Percentiles rank a stretch among this genome's conserved stretches.
phyloP scores from a whole-genome alignment of 768 basidiomycete genomes.

The Boletus rubroflammeus region DNA sequence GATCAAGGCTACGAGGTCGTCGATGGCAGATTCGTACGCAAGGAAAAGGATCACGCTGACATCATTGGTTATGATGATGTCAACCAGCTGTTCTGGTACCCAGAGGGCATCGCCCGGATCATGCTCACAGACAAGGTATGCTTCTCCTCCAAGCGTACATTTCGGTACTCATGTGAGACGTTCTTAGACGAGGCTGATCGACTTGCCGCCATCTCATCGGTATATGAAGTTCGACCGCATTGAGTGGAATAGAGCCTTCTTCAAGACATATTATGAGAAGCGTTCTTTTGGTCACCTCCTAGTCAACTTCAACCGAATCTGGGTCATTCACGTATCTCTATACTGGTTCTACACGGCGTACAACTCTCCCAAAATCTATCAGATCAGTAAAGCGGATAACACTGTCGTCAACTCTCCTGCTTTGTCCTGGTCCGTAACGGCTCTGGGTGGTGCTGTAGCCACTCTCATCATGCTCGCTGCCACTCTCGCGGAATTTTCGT shows the following conservation, averaged over 20 bases:
- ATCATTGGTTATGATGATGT: slow-evolving; percentile 99
- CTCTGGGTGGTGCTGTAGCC: slow-evolving; percentile 94
- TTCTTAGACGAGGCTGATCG: slow-evolving; percentile 79
- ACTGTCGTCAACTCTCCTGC: slow-evolving; percentile 60
- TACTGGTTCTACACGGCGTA: slow-evolving; percentile 97
- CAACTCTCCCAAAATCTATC: slow-evolving; percentile 88
- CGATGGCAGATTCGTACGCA: slow-evolving; percentile 90
- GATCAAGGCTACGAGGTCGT: slow-evolving; percentile 97
- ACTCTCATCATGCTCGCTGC: slow-evolving; percentile 94
- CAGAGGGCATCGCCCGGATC: slow-evolving; percentile 94
- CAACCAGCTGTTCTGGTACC: slow-evolving; percentile 99
- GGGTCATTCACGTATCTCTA: slow-evolving; percentile 94
- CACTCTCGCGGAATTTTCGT: slow-evolving; percentile 92
- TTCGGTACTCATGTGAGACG: background rate
- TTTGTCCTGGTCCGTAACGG: slow-evolving; percentile 90
- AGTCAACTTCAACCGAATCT: slow-evolving; percentile 99
- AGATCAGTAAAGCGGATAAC: slow-evolving; percentile 30
- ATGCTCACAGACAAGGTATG: slow-evolving; percentile 81
- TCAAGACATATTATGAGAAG: slow-evolving; percentile 99
- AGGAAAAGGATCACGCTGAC: slow-evolving; percentile 88
- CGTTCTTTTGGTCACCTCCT: slow-evolving; percentile 95
- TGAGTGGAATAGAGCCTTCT: slow-evolving; percentile 95
- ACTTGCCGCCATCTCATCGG: slow-evolving; percentile 84
- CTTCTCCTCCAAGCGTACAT: background rate
- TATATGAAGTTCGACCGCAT: slow-evolving; percentile 97